A percentile compares a stretch with the other conserved stretches of the same genome.
phyloP scores from a whole-genome alignment of 345 rosid species.

The Psidium guajava region DNA sequence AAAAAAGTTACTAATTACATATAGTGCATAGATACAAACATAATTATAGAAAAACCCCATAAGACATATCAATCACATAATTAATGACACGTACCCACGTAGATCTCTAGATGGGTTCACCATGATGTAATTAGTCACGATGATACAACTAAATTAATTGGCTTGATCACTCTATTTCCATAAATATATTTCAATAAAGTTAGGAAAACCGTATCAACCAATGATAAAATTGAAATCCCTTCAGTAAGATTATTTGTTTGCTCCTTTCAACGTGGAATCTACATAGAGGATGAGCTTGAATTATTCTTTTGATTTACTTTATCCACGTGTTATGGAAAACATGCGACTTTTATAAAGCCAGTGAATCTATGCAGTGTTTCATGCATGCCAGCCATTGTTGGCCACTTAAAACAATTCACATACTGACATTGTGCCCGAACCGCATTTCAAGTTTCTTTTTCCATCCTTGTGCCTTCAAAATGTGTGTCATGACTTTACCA shows the following conservation, averaged over 20 bases:
- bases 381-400: background rate
- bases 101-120: background rate
- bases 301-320: background rate
- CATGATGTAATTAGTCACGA: background rate
- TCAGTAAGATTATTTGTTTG: background rate
- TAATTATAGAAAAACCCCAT: background rate
- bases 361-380: background rate
- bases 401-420: background rate
- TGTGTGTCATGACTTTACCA: background rate
- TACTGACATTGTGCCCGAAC: background rate
- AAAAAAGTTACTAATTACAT: background rate
- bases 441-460: background rate
- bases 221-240: background rate
- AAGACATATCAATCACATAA: background rate
- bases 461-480: background rate
- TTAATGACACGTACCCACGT: background rate
- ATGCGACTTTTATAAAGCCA: background rate
- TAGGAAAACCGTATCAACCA: background rate
- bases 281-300: conserved; percentile 35
- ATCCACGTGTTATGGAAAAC: background rate
- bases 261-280: conserved; percentile 11
- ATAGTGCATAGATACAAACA: background rate
- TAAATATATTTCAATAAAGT: background rate
- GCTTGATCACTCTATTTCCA: background rate
- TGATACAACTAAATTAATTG: background rate